A percentile compares a stretch with the other conserved stretches of the same genome.
Conservation (phyloP, 2,329 filamentous ascomycete genomes). For the Diatrype stigma region DNA sequence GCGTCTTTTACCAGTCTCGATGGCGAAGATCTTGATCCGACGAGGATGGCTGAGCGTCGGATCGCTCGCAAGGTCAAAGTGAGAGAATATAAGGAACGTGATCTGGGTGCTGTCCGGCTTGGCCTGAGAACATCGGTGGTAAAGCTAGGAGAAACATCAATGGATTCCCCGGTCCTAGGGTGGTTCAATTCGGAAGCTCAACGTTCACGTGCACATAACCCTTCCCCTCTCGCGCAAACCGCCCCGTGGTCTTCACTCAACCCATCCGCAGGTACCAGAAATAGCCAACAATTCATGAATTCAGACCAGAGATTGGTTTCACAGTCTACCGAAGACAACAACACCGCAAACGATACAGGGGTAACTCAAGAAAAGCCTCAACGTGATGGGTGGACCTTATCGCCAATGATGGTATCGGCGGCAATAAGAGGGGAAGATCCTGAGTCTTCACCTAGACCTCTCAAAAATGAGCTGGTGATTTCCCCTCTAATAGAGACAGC, state of each 20-base stretch:
- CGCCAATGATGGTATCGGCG: slow-evolving; percentile 24
- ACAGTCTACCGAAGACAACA: neutral
- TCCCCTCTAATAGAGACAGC: neutral
- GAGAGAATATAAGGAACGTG: slow-evolving; percentile 18
- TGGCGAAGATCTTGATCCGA: slow-evolving; percentile 1
- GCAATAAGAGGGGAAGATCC: neutral
- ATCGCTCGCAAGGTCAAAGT: slow-evolving; percentile 19
- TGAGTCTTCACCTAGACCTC: neutral
- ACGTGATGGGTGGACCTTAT: slow-evolving; percentile 11
- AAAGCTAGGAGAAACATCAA: slow-evolving; percentile 3
- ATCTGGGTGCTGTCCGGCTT: slow-evolving; percentile 15
- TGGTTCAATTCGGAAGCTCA: slow-evolving; percentile 12
- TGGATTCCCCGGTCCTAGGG: slow-evolving; percentile 22
- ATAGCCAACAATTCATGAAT: neutral
- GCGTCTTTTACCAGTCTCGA: slow-evolving; percentile 4
- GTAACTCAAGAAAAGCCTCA: neutral
- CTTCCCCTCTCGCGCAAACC: slow-evolving; percentile 4
- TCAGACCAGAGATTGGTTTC: neutral
- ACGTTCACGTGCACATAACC: slow-evolving; percentile 1
- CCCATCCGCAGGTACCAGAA: neutral
- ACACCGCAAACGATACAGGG: neutral
- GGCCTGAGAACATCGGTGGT: slow-evolving; percentile 2
- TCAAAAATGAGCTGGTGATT: neutral
- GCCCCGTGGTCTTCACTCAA: slow-evolving; percentile 2
- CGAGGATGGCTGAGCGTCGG: slow-evolving; percentile 17